These are phyloP conservation scores for Talaromyces marneffei DNA, from an alignment of 2,329 filamentous ascomycete species.

Conservation along the genomic window DNA sequence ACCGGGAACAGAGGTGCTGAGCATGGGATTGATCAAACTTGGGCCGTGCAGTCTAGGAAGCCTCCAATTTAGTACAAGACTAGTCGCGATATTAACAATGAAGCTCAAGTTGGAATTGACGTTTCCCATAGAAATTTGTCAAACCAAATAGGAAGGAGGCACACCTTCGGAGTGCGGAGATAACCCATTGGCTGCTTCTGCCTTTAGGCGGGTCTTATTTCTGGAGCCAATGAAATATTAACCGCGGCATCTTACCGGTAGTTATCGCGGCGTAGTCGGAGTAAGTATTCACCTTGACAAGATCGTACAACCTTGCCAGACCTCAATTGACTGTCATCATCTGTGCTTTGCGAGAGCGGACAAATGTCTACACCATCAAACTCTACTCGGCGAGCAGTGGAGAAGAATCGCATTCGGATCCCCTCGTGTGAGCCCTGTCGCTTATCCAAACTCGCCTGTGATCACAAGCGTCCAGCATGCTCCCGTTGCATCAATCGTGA, in stretches of 20 bases:
- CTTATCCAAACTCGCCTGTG: conserved; percentile 11
- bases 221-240: not conserved
- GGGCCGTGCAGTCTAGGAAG: not conserved
- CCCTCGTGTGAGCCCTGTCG: conserved; percentile 13
- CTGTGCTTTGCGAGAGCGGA: not conserved
- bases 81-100: no score
- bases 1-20: not conserved
- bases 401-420: conserved; percentile 6
- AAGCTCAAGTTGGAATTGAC: no score
- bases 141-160: not conserved
- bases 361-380: not conserved
- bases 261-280: not conserved
- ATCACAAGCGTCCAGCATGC: conserved; percentile 10
- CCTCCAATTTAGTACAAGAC: no score
- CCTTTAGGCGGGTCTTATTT: not conserved
- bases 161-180: not conserved
- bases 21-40: no score
- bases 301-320: not conserved
- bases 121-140: not conserved
- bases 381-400: not conserved
- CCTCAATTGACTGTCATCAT: not conserved
- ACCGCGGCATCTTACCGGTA: no score
- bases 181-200: not conserved
- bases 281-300: not conserved
- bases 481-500: conserved; percentile 10